Percentiles rank a stretch among this genome's conserved stretches.
Conservation (phyloP, 495 filamentous ascomycete species). For the Clavariopsis aquatica region DNA sequence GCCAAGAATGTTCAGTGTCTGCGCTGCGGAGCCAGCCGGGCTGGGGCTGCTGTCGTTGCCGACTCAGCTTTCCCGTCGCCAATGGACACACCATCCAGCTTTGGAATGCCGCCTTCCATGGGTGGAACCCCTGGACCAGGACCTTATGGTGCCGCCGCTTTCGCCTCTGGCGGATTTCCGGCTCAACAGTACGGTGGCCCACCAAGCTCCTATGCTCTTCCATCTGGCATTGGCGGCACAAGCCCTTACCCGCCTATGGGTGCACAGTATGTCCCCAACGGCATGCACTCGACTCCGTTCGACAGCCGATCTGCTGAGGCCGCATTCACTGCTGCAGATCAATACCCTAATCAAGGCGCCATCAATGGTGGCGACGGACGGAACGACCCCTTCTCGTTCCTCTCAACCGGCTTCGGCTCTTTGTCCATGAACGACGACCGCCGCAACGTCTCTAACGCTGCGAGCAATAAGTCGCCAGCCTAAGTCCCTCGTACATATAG, state of each 20-base stretch:
- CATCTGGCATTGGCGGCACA: constrained; percentile 81
- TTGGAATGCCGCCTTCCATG: constrained; percentile 72
- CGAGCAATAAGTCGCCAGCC: constrained; percentile 63
- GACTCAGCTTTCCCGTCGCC: constrained; percentile 90
- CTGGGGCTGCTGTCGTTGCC: constrained; percentile 87
- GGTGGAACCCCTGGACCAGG: constrained; percentile 80
- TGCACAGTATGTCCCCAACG: constrained; percentile 63
- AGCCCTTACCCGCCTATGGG: constrained; percentile 77
- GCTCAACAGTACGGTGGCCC: constrained; percentile 85
- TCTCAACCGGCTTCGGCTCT: constrained; percentile 76
- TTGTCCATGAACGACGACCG: constrained; percentile 77
- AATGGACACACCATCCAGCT: constrained; percentile 80
- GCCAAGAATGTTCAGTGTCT: constrained; percentile 98
- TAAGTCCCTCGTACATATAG: constrained; percentile 45
- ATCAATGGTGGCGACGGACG: constrained; percentile 49
- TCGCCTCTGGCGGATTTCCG: constrained; percentile 76
- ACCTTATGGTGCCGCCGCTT: constrained; percentile 70
- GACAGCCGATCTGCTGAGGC: constrained; percentile 86
- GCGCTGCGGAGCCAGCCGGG: constrained; percentile 91
- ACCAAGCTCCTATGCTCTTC: constrained; percentile 85
- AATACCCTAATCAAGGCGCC: constrained; percentile 23
- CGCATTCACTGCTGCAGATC: constrained; percentile 43
- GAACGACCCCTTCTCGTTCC: constrained; percentile 85
- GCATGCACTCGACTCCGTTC: constrained; percentile 67
- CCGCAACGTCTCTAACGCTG: constrained; percentile 68